Evolutionary conservation across 2,329 filamentous ascomycete species (phyloP).

Genomic region (Cytospora mali): DNA sequence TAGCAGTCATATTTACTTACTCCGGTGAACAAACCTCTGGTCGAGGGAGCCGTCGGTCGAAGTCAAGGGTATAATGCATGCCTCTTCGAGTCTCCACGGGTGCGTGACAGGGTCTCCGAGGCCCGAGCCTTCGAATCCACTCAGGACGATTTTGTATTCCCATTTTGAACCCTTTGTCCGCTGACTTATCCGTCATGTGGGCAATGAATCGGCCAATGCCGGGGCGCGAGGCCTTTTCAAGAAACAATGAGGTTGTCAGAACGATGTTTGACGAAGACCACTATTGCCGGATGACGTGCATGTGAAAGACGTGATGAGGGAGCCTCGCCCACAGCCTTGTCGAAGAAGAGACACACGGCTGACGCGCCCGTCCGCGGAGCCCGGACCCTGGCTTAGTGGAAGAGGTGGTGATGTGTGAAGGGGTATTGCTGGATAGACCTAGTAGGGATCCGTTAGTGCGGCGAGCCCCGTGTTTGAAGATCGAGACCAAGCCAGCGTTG

Average conservation of each 20-base stretch:
- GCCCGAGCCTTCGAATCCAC: conserved; percentile 20
- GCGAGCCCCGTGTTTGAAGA: not conserved
- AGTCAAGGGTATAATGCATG: not conserved
- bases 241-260: not conserved
- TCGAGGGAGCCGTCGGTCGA: conserved; percentile 8
- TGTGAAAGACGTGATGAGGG: not conserved
- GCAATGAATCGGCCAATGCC: not conserved
- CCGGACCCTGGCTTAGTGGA: not conserved
- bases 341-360: conserved; percentile 10
- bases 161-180: conserved; percentile 6
- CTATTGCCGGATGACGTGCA: conserved; percentile 4
- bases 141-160: conserved; percentile 14
- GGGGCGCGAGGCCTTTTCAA: not conserved
- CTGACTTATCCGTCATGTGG: conserved; percentile 8
- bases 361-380: conserved; percentile 12
- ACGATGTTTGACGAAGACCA: not conserved
- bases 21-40: not conserved
- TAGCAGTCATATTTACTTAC: not conserved
- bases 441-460: no score
- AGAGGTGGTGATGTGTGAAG: not conserved
- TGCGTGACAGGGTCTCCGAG: conserved; percentile 9
- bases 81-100: conserved; percentile 9
- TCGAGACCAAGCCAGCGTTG: not conserved
- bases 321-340: conserved; percentile 26
- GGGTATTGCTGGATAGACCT: not conserved